Evolutionary conservation across 495 filamentous ascomycete genomes (phyloP), one percentile per base, ranked within the genome.

Genomic region (Aspergillus funiculosus): DNA sequence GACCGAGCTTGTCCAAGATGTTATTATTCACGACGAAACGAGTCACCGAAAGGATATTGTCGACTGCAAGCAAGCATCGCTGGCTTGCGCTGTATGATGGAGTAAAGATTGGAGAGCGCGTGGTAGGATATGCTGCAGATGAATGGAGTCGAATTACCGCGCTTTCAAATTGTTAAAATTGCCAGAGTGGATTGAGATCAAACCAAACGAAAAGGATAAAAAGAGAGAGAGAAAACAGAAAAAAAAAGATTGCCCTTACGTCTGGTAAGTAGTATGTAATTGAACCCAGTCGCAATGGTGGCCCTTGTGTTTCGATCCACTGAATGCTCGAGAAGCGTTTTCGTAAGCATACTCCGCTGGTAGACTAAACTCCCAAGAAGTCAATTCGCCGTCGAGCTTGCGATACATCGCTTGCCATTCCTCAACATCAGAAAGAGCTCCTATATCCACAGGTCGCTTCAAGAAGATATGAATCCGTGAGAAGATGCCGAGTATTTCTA

Each of bases 101-200:
- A 0, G 83, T 86, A 67, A 94, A 95, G 40, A 92, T 87, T 26
- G 82, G 82, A 6, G 86, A 90, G 17, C 86, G 73, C 10, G 83
- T 89, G 13, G 88, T 91, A 17, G 89, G 89, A 60, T 95, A 95
- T 4, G 88, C 89, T 3, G 89, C 88, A 3, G 86, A 91, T n/a
- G 89, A 92, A 68, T 94, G 87, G 9, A 95, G 75, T 13, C 89
- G 80, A 51, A 95, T 94, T 6, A 94, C 80, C 46, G 88, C 82
- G 4, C 86, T 91, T 58, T 63, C 48, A 63, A 0, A 7, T 8
- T 19, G 48, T 53, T 46, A 39, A 69, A 28, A 18, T n/a, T 29
- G 34, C 6, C n/a, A 48, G 21, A 51, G 10, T 27, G 21, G 18
- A 10, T 5, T 28, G 10, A 19, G 27, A 21, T 10, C 18, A 7